These are phyloP conservation scores for Stephanodiscus triporus DNA, from an alignment of 108 stramenopile species.

Conservation along the genomic window DNA sequence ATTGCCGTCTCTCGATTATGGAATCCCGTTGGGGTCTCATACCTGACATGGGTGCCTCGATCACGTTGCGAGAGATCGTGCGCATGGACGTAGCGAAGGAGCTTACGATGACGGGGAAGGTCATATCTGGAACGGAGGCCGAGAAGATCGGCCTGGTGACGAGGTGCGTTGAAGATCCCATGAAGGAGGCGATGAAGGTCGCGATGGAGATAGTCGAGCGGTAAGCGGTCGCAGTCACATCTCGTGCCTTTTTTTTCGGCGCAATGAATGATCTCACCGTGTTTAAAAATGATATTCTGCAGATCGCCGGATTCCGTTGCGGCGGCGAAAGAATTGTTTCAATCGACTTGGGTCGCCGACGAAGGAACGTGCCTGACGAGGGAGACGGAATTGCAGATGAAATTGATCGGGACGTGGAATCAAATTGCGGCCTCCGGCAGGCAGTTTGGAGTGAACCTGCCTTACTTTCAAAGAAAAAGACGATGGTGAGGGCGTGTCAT, in stretches of 20 bases:
- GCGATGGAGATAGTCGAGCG: conserved; percentile 66
- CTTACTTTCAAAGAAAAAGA: conserved; percentile 69
- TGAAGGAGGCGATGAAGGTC: conserved; percentile 72
- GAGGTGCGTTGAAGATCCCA: conserved; percentile 74
- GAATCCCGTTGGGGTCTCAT: conserved; percentile 92
- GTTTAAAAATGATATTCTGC: background rate
- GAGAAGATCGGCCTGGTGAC: conserved; percentile 76
- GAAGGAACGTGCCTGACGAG: conserved; percentile 65
- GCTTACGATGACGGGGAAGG: conserved; percentile 84
- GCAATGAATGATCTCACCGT: background rate
- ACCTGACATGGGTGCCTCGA: conserved; percentile 87
- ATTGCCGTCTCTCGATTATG: conserved; percentile 87
- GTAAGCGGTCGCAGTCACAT: background rate
- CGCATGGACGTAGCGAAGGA: conserved; percentile 87
- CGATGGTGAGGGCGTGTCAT: background rate
- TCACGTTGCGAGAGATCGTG: conserved; percentile 76
- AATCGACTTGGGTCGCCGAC: conserved; percentile 72
- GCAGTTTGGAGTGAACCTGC: conserved; percentile 77
- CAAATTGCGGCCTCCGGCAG: conserved; percentile 80
- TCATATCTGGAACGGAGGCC: conserved; percentile 75
- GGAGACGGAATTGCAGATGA: conserved; percentile 77
- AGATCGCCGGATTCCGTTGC: conserved; percentile 88
- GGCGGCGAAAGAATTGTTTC: conserved; percentile 74
- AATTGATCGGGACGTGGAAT: conserved; percentile 78
- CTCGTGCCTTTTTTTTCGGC: background rate